These are phyloP conservation scores for Zygosaccharomyces siamensis DNA, from an alignment of 805 yeast genomes.

Conservation along the genomic window DNA sequence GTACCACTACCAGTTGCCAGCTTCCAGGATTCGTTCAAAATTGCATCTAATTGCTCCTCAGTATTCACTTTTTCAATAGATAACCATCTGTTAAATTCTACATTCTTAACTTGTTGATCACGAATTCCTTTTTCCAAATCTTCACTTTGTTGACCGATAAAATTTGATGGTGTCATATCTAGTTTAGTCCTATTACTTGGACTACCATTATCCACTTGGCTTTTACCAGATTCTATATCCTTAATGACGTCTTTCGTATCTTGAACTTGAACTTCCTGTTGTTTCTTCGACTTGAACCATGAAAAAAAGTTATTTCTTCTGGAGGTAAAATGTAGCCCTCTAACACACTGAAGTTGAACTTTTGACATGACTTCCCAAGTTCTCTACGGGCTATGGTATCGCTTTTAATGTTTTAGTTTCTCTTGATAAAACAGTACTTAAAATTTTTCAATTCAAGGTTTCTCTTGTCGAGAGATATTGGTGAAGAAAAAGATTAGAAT, in stretches of 20 bases:
- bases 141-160: conserved; percentile 30
- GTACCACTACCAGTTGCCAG: not conserved
- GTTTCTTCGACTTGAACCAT: conserved; percentile 38
- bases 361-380: not conserved
- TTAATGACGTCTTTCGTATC: conserved; percentile 34
- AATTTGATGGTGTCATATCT: conserved; percentile 29
- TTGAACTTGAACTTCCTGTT: conserved; percentile 18
- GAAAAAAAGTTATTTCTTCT: conserved; percentile 34
- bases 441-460: conserved; percentile 1
- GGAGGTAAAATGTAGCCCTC: conserved; percentile 27
- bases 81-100: conserved; percentile 37
- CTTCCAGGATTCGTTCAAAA: conserved; percentile 19
- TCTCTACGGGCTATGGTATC: not conserved
- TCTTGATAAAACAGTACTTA: not conserved
- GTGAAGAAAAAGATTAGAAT: not conserved
- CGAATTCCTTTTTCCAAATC: conserved; percentile 12
- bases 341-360: conserved; percentile 7
- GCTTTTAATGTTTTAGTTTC: not conserved
- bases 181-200: conserved; percentile 14
- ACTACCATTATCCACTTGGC: not conserved
- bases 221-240: conserved; percentile 35
- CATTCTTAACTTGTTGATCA: conserved; percentile 14
- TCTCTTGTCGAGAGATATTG: conserved; percentile 1
- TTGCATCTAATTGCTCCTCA: conserved; percentile 26
- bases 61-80: conserved; percentile 22